These are phyloP conservation scores for Odonthalia washingtoniensis DNA, from an alignment of 31 red algal species.

Conservation along the genomic window DNA sequence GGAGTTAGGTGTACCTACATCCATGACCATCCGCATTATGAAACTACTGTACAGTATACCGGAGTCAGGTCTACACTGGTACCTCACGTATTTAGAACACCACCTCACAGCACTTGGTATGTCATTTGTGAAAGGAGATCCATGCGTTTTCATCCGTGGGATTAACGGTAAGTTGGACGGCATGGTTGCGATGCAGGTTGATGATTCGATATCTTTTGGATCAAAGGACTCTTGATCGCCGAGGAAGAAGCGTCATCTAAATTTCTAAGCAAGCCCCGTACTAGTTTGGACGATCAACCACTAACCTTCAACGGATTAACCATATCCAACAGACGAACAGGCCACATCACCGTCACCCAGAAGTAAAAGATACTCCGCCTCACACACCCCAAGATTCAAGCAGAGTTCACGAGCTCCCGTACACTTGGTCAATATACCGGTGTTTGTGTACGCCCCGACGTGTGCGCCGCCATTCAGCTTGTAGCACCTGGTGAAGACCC, in stretches of 20 bases:
- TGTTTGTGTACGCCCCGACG: too few relatives aligned
- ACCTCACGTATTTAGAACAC: slow-evolving; percentile 31
- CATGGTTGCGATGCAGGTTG: slow-evolving; percentile 34
- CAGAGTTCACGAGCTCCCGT: too few relatives aligned
- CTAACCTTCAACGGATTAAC: too few relatives aligned
- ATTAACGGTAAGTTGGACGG: not conserved
- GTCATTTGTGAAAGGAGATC: not conserved
- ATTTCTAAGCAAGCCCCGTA: slow-evolving; percentile 51
- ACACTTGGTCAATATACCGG: too few relatives aligned
- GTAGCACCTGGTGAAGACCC: too few relatives aligned
- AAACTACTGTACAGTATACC: too few relatives aligned
- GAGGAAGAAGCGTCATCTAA: not conserved
- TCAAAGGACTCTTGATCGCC: not conserved
- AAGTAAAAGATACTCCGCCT: too few relatives aligned
- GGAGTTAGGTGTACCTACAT: slow-evolving; percentile 15
- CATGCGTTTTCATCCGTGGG: slow-evolving; percentile 17
- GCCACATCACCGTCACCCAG: too few relatives aligned
- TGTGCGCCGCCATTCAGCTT: too few relatives aligned
- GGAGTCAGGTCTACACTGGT: slow-evolving; percentile 52
- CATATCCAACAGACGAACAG: too few relatives aligned
- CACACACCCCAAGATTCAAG: too few relatives aligned
- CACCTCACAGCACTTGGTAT: slow-evolving; percentile 5
- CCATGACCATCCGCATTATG: slow-evolving; percentile 26
- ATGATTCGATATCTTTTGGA: slow-evolving; percentile 36
- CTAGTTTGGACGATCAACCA: too few relatives aligned